Base-by-base conservation (phyloP, 345 rosid species). In the Lepidium didymum region DNA sequence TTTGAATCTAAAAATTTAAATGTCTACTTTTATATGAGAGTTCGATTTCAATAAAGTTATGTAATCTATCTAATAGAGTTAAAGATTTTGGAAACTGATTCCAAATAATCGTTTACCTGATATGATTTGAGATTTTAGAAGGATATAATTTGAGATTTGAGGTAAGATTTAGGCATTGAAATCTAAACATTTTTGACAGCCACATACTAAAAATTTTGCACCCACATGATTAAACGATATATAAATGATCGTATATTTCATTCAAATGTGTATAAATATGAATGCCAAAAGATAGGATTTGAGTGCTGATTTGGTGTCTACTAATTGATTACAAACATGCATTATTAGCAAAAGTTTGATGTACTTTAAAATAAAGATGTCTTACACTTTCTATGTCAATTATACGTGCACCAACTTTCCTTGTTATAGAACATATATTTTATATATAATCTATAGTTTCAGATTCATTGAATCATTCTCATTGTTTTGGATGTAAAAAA, bases 401-500 rank as follows among this genome's bases (percentile, higher is more conserved):
- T 56, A 40, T 50, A 34, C 16, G 72, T 52, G 37, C 54, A 66
- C 71, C 72, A 58, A 58, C 72, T 58, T 73, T 14, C 49, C 21
- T 41, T 33, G 41, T 38, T 41, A 33, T 50, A 66, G 34, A 38
- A 50, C n/a, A n/a, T n/a, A n/a, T n/a, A n/a, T n/a, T n/a, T n/a
- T 50, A 27, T 25, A 57, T 23, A 27, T 25, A 57, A 41, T 23
- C 31, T 58, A 41, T 51, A 57, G 55, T 57, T 56, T 21, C 18
- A 57, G 62, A 50, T 66, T 50, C 58, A 35, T 66, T 73, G 72
- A 73, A 73, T 59, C 72, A 58, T 50, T 42, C 77, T 66, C 67
- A 23, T 50, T 1, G n/a, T 55, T 62, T 43, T 50, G 49, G 43
- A 51, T 23, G n/a, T 49, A 40, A 40, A 67, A 58, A 51, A 60